A percentile compares a stretch with the other conserved stretches of the same genome.
Conservation (phyloP, 1,284 basidiomycete species). For the Moesziomyces parantarcticus region DNA sequence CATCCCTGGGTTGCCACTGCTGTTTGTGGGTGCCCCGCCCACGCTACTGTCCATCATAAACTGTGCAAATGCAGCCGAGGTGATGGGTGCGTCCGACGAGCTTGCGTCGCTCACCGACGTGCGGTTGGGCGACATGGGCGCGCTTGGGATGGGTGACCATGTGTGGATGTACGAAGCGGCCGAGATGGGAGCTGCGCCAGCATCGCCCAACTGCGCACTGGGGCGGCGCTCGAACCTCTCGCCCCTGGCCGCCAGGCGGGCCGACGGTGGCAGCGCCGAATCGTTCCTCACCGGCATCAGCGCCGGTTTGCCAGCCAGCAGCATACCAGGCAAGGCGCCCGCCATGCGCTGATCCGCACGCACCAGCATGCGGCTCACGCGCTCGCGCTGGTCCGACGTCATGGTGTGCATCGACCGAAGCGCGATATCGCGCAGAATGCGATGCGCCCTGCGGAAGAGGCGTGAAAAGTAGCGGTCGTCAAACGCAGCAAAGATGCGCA, state of each 20-base stretch:
- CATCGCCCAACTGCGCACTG: constrained; percentile 19
- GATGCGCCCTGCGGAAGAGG: constrained; percentile 47
- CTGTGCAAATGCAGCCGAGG: constrained; percentile 28
- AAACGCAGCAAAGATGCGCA: constrained; percentile 51
- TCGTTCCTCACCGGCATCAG: constrained; percentile 18
- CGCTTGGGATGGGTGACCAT: constrained; percentile 48
- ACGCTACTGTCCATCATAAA: constrained; percentile 29
- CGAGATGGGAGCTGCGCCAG: constrained; percentile 29
- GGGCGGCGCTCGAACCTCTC: constrained; percentile 21
- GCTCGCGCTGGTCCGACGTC: constrained; percentile 49
- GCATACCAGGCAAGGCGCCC: constrained; percentile 28
- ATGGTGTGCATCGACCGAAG: constrained; percentile 47
- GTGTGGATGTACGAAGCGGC: constrained; percentile 46
- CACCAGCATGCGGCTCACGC: constrained; percentile 47
- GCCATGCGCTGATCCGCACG: constrained; percentile 28
- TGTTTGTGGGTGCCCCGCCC: not conserved
- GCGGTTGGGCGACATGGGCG: constrained; percentile 47
- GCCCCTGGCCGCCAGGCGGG: constrained; percentile 24
- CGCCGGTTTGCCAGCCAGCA: constrained; percentile 9
- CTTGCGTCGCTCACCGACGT: constrained; percentile 35
- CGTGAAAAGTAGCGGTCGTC: constrained; percentile 50
- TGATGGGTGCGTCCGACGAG: constrained; percentile 20
- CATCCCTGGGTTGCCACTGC: constrained; percentile 4
- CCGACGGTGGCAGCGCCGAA: constrained; percentile 25
- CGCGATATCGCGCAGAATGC: constrained; percentile 48